Evolutionary conservation across 148 eudicot genomes (phyloP), one percentile per base, ranked within the genome.

Genomic region (Arctostaphylos glauca): DNA sequence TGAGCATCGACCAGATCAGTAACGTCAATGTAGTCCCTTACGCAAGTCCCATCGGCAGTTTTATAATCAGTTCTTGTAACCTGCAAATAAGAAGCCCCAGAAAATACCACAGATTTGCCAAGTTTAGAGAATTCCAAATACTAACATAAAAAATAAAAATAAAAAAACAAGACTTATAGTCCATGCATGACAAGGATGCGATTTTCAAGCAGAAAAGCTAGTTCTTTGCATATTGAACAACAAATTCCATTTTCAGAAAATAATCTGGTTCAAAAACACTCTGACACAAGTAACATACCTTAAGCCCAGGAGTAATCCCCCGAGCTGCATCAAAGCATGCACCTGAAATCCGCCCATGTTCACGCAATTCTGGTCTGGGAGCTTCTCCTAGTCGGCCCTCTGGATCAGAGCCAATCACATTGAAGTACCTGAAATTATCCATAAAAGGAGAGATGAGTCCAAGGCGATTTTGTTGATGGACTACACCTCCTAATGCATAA

Each of bases 271-370:
- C 68, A 62, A 62, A 60, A 62, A 62, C 13, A 21, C 23, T 3
- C 23, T 31, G 13, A 62, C 3, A 3, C 19, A 5, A 23, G 38
- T 23, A 23, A 21, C 2, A 38, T 23, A 10, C 13, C 94, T 94
- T 92, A 49, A 96, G 90, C 25, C 97, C 98, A 6, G 91, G 86
- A 75, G 74, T 93, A 82, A 96, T 93, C 46, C 95, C 95, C 25
- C 95, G 99, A 87, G 99, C 99, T 47, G 99, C 99, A 90, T 96
- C 98, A 85, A 94, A 96, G 85, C 99, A 94, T 49, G 99, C 98
- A 82, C 98, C 99, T 50, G 99, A 96, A 80, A 94, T 94, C 38
- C 99, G 89, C 23, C 99, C 98, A 86, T 94, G 99, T 74, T 88
- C 95, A 50, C 98, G 94, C 77, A 94, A 79, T 86, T 96, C 99